A percentile compares a stretch with the other conserved stretches of the same genome.
These are phyloP conservation scores for Calonectria pteridis DNA, from an alignment of 2,329 filamentous ascomycete genomes.

Conservation along the genomic window DNA sequence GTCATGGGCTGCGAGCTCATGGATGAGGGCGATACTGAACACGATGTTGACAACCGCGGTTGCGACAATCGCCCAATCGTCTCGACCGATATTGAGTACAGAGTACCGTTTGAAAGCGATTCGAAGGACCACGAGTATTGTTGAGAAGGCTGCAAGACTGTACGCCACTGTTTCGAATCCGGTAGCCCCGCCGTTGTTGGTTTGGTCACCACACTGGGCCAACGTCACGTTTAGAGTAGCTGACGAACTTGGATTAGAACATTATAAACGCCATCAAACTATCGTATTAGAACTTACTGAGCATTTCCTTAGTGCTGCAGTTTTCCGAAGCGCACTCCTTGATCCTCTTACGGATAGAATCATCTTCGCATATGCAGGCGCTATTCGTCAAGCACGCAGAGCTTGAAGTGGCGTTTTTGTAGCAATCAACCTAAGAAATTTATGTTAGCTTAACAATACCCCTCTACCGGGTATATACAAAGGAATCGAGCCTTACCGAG, in stretches of 20 bases:
- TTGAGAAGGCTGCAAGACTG: neutral
- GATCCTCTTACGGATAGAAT: neutral
- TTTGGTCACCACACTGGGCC: neutral
- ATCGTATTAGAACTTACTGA: neutral
- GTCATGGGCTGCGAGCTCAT: slow-evolving; percentile 50
- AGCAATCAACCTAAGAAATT: neutral
- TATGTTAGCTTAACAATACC: neutral
- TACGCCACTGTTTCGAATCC: neutral
- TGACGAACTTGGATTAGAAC: neutral
- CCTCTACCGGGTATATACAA: neutral
- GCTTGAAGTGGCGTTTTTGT: too few species aligned
- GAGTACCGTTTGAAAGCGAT: neutral
- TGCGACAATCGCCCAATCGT: neutral
- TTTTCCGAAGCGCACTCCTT: neutral
- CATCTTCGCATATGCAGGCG: neutral
- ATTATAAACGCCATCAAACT: neutral
- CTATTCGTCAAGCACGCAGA: neutral
- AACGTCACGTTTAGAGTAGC: neutral
- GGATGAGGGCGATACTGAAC: neutral
- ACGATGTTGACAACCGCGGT: neutral
- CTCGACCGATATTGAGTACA: neutral
- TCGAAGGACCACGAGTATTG: neutral
- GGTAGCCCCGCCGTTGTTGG: neutral
- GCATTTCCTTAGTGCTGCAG: neutral
- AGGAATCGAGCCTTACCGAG: neutral